These are phyloP conservation scores for Entomortierella parvispora DNA, from an alignment of 192 early-diverging fungal species.

Conservation along the genomic window DNA sequence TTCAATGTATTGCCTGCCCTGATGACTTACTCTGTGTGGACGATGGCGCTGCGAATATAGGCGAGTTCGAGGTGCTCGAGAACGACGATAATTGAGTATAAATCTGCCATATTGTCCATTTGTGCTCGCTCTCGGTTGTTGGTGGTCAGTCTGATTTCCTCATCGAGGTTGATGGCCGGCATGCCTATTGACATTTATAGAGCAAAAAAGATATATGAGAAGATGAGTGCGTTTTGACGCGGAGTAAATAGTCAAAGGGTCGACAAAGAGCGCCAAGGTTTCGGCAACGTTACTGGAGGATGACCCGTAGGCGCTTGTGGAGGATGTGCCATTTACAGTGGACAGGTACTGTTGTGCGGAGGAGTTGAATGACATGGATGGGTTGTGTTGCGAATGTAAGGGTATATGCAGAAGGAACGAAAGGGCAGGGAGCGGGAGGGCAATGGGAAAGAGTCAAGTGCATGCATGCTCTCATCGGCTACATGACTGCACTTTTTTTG, in stretches of 20 bases:
- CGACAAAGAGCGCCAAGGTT: too few relatives aligned
- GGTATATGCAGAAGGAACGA: neutral
- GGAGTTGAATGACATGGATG: neutral
- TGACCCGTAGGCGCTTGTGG: constrained; percentile 15
- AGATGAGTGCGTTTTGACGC: neutral
- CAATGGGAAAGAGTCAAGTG: too few relatives aligned
- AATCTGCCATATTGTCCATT: constrained; percentile 92
- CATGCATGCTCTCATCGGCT: too few relatives aligned
- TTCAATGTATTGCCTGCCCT: neutral
- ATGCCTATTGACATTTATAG: constrained; percentile 5
- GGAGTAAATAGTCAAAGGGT: neutral
- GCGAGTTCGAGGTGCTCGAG: constrained; percentile 94
- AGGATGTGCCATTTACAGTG: constrained; percentile 42
- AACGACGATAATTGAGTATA: constrained; percentile 91
- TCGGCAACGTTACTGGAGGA: constrained; percentile 20
- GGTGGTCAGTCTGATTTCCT: constrained; percentile 85
- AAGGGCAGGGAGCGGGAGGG: neutral
- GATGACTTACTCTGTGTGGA: constrained; percentile 74
- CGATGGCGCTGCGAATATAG: constrained; percentile 89
- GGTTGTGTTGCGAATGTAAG: neutral
- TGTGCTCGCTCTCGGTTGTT: constrained; percentile 88
- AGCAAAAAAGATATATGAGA: neutral
- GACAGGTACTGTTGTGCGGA: constrained; percentile 37
- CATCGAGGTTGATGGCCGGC: constrained; percentile 39
- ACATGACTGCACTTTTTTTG: too few relatives aligned